Evolutionary conservation across 2,329 filamentous ascomycete genomes (phyloP), one percentile per base, ranked within the genome.

Genomic region (Fusarium illudens): DNA sequence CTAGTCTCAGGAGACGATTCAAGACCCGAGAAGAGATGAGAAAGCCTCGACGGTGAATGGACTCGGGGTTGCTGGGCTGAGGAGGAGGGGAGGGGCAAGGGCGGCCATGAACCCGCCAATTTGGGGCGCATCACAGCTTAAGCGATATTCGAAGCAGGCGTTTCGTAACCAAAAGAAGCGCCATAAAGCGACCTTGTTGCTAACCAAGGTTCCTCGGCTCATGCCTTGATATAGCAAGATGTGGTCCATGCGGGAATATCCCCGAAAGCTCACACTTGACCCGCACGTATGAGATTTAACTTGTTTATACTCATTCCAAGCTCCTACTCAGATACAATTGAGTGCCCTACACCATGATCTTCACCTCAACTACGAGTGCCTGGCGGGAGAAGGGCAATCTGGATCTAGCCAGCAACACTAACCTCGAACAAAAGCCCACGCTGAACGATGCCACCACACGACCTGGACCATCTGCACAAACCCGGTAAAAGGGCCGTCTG

Each of bases 401-500:
- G 36, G 51, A 57, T 44, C 17, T 53, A n/a, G 19, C 22, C 27
- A 39, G 33, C 25, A 42, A 32, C 32, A 46, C 15, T 25, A 37
- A 51, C 12, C n/a, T 57, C 4, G 6, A 39, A 36, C 46, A 25
- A 53, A 56, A 50, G 48, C 55, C 20, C 62, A 60, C 29, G 48
- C 52, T 48, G 39, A 49, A 39, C 42, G 44, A 57, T 60, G 48
- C 39, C 32, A 30, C 32, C 50, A 9, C 15, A 29, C n/a, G 9
- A 20, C 32, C 53, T 39, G 58, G 27, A 34, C 33, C 32, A 36
- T 49, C 39, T 58, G 44, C 13, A 32, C 36, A 13, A 72, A 58
- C 70, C 62, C 39, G 57, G 64, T 29, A 65, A 42, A 65, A 66
- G 70, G 65, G 39, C 60, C 60, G 60, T 64, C 64, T 67, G 71